Base-by-base conservation (phyloP, 2,329 filamentous ascomycete species). In the Pestalotiopsis sp. region DNA sequence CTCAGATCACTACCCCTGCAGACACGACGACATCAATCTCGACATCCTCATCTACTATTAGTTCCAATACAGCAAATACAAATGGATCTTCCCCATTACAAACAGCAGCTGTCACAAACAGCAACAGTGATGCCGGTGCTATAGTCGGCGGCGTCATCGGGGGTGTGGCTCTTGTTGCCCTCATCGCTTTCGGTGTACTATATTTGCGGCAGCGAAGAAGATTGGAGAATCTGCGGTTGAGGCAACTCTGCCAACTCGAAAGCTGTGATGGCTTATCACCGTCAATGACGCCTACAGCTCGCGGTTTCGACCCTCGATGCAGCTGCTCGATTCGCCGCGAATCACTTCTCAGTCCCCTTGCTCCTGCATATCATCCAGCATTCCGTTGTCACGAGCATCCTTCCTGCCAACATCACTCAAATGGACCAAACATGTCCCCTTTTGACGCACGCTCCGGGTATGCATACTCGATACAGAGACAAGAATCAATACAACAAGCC, bases 101-200 rank as follows among this genome's bases (percentile, higher is more conserved):
- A 3, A 39, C 56, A 23, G 14, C 14, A 14, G 27, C 23, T 41
- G 52, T 4, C 27, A 7, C 27, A n/a, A 62, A n/a, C 14, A 13
- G 25, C 3, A 57, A 11, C 41, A 68, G n/a, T 9, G 20, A 23
- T 20, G 58, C 41, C 20, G 69, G 67, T 6, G 69, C 67, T 25
- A 71, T 72, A 13, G 71, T 70, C 4, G 72, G 72, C n/a, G 72
- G 71, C 31, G 70, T 72, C 7, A 41, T 73, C 4, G 71, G 72
- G n/a, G 70, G 71, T 23, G 41, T 71, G 4, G 72, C 70, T n/a
- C 62, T 70, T 4, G 62, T 73, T 9, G 70, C 68, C 13, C 39
- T 72, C 36, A 63, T 71, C 31, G 69, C 67, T 9, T 60, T 73
- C 13, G 68, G 38, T 31, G 41, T 67, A 5, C 69, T 67, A 14